Percentiles rank a stretch among this genome's conserved stretches.
These are phyloP conservation scores for Phaeomoniella chlamydospora DNA, from an alignment of 2,329 filamentous ascomycete species.

Conservation along the genomic window DNA sequence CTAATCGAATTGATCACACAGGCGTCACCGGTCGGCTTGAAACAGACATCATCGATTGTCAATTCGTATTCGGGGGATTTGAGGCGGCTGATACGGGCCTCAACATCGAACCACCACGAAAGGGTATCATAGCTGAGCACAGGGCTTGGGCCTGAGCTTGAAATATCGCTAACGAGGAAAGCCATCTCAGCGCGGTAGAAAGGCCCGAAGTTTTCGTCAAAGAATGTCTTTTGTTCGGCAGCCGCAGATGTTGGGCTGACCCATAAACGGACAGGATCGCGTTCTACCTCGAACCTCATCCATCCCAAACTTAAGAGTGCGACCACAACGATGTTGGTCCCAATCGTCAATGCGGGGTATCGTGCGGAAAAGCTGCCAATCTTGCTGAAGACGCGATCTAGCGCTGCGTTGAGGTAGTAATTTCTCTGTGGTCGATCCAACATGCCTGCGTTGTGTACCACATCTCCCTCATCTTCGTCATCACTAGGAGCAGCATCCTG, in stretches of 20 bases:
- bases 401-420: constrained; percentile 72
- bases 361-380: constrained; percentile 68
- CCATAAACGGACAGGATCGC: constrained; percentile 82
- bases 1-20: constrained; percentile 91
- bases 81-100: constrained; percentile 58
- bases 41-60: constrained; percentile 72
- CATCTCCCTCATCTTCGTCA: constrained; percentile 84
- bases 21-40: constrained; percentile 77
- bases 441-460: constrained; percentile 61
- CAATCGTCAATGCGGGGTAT: constrained; percentile 75
- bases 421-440: constrained; percentile 63
- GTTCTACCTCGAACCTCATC: constrained; percentile 80
- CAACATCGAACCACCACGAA: constrained; percentile 85
- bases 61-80: constrained; percentile 55
- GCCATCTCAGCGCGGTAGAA: constrained; percentile 91
- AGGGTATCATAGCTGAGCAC: constrained; percentile 82
- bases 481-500: constrained; percentile 76
- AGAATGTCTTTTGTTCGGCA: constrained; percentile 85
- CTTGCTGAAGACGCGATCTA: constrained; percentile 64
- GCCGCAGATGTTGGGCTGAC: constrained; percentile 88
- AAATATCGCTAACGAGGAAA: constrained; percentile 82
- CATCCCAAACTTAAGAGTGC: constrained; percentile 72
- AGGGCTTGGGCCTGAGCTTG: constrained; percentile 48
- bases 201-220: constrained; percentile 82
- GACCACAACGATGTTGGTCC: constrained; percentile 59